Evolutionary conservation across 2,329 filamentous ascomycete species (phyloP), one percentile per base, ranked within the genome.

Genomic region (Talaromyces sp.): DNA sequence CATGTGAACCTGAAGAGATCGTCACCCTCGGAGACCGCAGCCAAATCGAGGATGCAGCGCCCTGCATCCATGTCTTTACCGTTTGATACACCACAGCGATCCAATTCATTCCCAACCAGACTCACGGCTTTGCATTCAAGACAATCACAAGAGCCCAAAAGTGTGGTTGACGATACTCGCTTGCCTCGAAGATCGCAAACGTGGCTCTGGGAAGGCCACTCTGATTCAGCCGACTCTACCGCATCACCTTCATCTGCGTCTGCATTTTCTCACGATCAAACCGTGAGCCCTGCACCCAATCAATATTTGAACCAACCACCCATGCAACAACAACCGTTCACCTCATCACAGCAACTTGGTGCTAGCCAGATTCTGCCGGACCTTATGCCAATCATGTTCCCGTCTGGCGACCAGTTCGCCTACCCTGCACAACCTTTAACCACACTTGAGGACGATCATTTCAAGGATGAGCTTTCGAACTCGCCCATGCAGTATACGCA

Each of bases 361-460:
- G 73, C 70, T 55, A 58, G 68, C 7, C 66, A 65, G 40, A 74
- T 75, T 60, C 72, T 81, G 16, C 79, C 79, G 1, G 80, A 81
- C 66, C 71, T 82, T 42, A 80, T 79, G 74, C 77, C 77, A 8
- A 79, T 82, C 67, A 82, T 82, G 80, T 82, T 79, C 64, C 79
- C 80, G 3, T 81, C 80, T 1, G 76, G 77, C 62, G 80, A 82
- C 62, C 80, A 80, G 14, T 82, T 81, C 63, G 80, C 79, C 5
- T 82, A 82, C 65, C 79, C 79, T 16, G 80, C 77, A 35, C 80
- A 81, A 64, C 79, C 80, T 5, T 77, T 81, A 76, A 79, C 77
- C 5, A 78, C 75, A 5, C 67, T 81, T 46, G 79, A 81, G 69
- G 73, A 78, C 59, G 73, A 72, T 21, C 74, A 77, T 65, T 77